Percentiles rank a stretch among this genome's conserved stretches.
Conservation (phyloP, 2,329 filamentous ascomycete genomes). For the Neonectria hederae region DNA sequence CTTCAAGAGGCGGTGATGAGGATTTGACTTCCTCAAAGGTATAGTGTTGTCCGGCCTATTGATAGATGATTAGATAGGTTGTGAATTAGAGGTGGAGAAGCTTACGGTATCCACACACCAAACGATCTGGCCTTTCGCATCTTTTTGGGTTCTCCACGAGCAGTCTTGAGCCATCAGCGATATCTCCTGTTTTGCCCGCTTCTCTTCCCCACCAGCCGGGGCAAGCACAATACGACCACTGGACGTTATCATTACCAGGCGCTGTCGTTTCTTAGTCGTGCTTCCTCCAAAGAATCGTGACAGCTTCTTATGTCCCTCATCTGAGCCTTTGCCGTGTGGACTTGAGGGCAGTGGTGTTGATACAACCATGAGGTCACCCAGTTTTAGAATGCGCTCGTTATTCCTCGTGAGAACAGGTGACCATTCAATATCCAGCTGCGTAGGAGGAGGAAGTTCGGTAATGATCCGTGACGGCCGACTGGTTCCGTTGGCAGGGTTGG, state of each 20-base stretch:
- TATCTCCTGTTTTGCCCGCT: slow-evolving; percentile 92
- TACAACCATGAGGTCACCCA: slow-evolving; percentile 89
- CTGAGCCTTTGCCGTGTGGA: slow-evolving; percentile 74
- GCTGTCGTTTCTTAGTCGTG: slow-evolving; percentile 90
- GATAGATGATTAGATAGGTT: slow-evolving; percentile 3
- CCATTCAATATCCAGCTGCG: slow-evolving; percentile 98
- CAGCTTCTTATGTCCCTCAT: slow-evolving; percentile 85
- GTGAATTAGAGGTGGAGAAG: slow-evolving; percentile 33
- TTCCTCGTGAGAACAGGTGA: slow-evolving; percentile 90
- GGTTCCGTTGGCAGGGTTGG: slow-evolving; percentile 53
- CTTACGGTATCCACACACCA: slow-evolving; percentile 96
- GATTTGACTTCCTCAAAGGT: slow-evolving; percentile 94
- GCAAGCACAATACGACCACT: slow-evolving; percentile 90
- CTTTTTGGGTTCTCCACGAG: slow-evolving; percentile 80
- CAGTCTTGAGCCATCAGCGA: slow-evolving; percentile 81
- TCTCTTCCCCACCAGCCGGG: slow-evolving; percentile 92
- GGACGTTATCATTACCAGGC: slow-evolving; percentile 94
- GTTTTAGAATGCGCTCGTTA: slow-evolving; percentile 93
- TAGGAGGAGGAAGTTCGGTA: slow-evolving; percentile 95
- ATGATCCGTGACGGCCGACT: slow-evolving; percentile 81
- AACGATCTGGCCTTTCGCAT: slow-evolving; percentile 85
- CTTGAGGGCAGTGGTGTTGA: slow-evolving; percentile 81
- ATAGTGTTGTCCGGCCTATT: slow-evolving; percentile 87
- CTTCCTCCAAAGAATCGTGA: slow-evolving; percentile 92
- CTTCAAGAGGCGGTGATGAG: slow-evolving; percentile 61